Conservation (phyloP, 148 eudicot genomes). For the Camellia lanceoleosa region DNA sequence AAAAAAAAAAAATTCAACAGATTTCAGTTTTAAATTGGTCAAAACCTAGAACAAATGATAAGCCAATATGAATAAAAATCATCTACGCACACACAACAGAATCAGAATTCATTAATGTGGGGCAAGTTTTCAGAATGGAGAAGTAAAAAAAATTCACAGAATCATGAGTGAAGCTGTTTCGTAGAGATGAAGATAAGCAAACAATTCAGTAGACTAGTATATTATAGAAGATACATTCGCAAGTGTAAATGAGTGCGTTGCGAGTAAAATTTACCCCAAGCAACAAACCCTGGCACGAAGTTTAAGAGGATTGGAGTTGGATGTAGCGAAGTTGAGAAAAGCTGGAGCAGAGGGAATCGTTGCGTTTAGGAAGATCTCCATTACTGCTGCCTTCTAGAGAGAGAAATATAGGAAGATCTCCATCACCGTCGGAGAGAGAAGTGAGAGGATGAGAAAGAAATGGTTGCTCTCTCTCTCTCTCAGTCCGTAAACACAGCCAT, state of each 20-base stretch:
- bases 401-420: neutral
- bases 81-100: neutral
- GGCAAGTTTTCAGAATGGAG: neutral
- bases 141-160: too few species aligned
- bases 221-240: too few species aligned
- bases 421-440: neutral
- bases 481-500: too few species aligned
- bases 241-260: neutral
- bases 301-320: slow-evolving; percentile 2
- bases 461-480: too few species aligned
- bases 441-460: neutral
- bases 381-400: neutral
- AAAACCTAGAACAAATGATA: too few species aligned
- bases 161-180: neutral
- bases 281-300: neutral
- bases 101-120: neutral
- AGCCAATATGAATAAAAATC: too few species aligned
- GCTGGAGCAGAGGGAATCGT: neutral
- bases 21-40: too few species aligned
- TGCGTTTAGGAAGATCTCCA: neutral
- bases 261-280: slow-evolving; percentile 5
- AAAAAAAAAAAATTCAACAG: too few species aligned
- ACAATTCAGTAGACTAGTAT: neutral
- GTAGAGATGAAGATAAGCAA: neutral
- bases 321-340: neutral